Percentiles rank a stretch among this genome's conserved stretches.
These are phyloP conservation scores for Candolleomyces efflorescens DNA, from an alignment of 768 basidiomycete species.

Conservation along the genomic window DNA sequence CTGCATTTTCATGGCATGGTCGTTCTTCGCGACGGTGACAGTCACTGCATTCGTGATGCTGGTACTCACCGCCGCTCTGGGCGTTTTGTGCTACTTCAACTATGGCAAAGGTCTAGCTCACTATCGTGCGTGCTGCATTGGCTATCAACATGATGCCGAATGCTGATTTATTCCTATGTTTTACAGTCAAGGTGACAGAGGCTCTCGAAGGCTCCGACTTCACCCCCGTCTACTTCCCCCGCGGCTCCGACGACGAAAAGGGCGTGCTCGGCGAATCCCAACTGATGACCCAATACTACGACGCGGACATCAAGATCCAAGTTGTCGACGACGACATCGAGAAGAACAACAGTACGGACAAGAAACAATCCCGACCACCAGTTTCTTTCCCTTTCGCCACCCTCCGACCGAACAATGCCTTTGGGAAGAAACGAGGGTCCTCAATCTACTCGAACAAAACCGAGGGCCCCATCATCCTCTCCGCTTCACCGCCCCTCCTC, in stretches of 20 bases:
- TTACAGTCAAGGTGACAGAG: conserved; percentile 34
- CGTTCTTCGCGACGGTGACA: conserved; percentile 46
- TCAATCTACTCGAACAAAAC: conserved; percentile 24
- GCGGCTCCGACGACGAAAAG: conserved; percentile 9
- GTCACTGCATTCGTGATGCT: conserved; percentile 38
- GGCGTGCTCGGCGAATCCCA: background rate
- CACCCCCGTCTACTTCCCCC: conserved; percentile 35
- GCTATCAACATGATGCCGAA: background rate
- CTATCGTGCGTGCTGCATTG: conserved; percentile 36
- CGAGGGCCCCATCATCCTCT: conserved; percentile 20
- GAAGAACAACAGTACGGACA: background rate
- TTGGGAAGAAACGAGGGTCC: conserved; percentile 9
- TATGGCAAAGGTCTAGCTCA: conserved; percentile 54
- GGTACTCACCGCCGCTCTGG: conserved; percentile 37
- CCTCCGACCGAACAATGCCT: background rate
- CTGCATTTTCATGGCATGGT: conserved; percentile 39
- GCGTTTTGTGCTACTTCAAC: conserved; percentile 45
- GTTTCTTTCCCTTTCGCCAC: background rate
- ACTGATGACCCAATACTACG: conserved; percentile 2
- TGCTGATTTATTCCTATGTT: background rate
- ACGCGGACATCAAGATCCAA: conserved; percentile 14
- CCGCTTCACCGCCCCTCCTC: conserved; percentile 23
- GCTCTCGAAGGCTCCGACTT: conserved; percentile 40
- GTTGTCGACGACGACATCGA: conserved; percentile 1
- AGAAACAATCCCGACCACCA: background rate